Evolutionary conservation across 2,329 filamentous ascomycete species (phyloP).

Genomic region (Capronia coronata): DNA sequence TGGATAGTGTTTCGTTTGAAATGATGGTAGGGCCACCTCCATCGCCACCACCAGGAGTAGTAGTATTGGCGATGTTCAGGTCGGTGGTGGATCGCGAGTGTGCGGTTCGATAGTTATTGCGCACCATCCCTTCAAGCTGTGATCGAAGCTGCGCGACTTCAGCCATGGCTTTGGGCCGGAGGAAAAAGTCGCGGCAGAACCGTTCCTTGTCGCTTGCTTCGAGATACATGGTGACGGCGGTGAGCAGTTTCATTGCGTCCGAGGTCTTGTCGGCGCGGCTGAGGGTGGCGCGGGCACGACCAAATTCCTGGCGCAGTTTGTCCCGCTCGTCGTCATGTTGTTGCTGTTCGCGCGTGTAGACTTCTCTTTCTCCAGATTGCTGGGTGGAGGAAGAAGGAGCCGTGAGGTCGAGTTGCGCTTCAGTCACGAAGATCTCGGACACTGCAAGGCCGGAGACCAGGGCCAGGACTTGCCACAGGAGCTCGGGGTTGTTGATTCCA

Average conservation of each 20-base stretch:
- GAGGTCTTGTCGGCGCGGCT: conserved; percentile 73
- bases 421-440: conserved; percentile 77
- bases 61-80: too few species aligned
- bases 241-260: conserved; percentile 84
- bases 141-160: conserved; percentile 76
- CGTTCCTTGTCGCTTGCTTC: conserved; percentile 59
- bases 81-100: too few species aligned
- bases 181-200: conserved; percentile 78
- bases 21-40: conserved; percentile 28
- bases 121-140: conserved; percentile 76
- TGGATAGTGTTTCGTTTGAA: conserved; percentile 60
- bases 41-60: too few species aligned
- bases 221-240: conserved; percentile 73
- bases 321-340: conserved; percentile 65
- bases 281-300: conserved; percentile 70
- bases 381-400: conserved; percentile 33
- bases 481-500: conserved; percentile 67
- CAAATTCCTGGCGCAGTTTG: conserved; percentile 57
- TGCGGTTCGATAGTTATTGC: conserved; percentile 68
- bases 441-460: conserved; percentile 84
- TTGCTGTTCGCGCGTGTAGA: conserved; percentile 59
- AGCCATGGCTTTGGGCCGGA: conserved; percentile 77
- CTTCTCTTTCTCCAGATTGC: conserved; percentile 36
- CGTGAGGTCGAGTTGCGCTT: conserved; percentile 65
- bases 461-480: conserved; percentile 78